A percentile compares a stretch with the other conserved stretches of the same genome.
phyloP scores from a whole-genome alignment of 1,284 basidiomycete genomes.

The Coniferiporia weirii region DNA sequence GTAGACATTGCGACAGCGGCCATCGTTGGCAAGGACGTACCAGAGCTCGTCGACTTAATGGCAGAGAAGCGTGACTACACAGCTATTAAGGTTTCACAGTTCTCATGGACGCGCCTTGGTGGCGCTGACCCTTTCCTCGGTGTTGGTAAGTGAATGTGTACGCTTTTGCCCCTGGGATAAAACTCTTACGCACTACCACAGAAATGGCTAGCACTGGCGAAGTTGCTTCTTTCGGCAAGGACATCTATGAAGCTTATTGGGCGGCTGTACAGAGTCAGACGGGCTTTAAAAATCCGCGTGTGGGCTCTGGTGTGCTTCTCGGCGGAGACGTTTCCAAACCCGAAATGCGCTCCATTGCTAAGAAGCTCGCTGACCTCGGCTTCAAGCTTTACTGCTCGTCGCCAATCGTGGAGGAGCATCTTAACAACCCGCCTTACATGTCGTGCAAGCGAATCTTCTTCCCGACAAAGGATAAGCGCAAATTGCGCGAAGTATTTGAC shows the following conservation, averaged over 20 bases:
- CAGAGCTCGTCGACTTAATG: slow-evolving; percentile 94
- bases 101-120: slow-evolving; percentile 94
- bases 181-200: slow-evolving; percentile 26
- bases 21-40: slow-evolving; percentile 87
- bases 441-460: slow-evolving; percentile 89
- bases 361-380: slow-evolving; percentile 71
- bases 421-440: slow-evolving; percentile 80
- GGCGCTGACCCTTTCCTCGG: slow-evolving; percentile 97
- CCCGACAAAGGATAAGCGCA: slow-evolving; percentile 96
- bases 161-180: not conserved
- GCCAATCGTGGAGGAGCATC: slow-evolving; percentile 79
- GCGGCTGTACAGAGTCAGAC: slow-evolving; percentile 84
- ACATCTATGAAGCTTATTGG: slow-evolving; percentile 98
- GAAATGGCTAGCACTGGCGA: slow-evolving; percentile 99
- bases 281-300: slow-evolving; percentile 88
- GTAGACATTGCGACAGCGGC: slow-evolving; percentile 93
- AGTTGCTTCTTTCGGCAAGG: slow-evolving; percentile 94
- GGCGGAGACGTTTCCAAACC: slow-evolving; percentile 83
- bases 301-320: slow-evolving; percentile 90
- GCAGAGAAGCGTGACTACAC: slow-evolving; percentile 86
- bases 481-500: slow-evolving; percentile 88
- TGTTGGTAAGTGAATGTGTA: slow-evolving; percentile 60
- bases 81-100: slow-evolving; percentile 97
- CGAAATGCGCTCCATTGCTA: slow-evolving; percentile 78
- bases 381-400: slow-evolving; percentile 94